phyloP scores from a whole-genome alignment of 805 yeast genomes.

The Cyberlindnera maritima region DNA sequence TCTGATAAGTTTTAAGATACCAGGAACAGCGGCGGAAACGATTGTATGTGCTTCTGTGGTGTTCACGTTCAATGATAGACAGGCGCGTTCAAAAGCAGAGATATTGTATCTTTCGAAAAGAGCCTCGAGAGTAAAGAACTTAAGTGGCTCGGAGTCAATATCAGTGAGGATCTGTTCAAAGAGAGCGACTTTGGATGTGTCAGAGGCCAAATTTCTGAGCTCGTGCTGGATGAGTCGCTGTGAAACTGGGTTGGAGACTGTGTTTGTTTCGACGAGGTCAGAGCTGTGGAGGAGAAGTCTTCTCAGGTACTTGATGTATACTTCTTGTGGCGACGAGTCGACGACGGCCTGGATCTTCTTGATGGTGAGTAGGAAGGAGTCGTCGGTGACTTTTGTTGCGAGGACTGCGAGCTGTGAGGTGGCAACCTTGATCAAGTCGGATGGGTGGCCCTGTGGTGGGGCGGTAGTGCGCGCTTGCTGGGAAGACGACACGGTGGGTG shows the following conservation, averaged over 20 bases:
- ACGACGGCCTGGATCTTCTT: conserved; percentile 48
- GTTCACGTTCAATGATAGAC: conserved; percentile 15
- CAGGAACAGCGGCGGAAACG: conserved; percentile 13
- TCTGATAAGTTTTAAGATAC: conserved; percentile 10
- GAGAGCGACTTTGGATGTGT: conserved; percentile 8
- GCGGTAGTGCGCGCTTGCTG: conserved; percentile 5
- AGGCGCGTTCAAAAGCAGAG: conserved; percentile 22
- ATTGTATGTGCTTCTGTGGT: neutral
- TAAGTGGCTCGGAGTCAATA: conserved; percentile 29
- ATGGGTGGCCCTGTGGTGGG: conserved; percentile 21
- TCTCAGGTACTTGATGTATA: conserved; percentile 32
- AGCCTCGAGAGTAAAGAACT: conserved; percentile 29
- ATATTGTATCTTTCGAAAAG: conserved; percentile 31
- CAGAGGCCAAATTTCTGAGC: conserved; percentile 20
- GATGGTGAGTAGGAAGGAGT: conserved; percentile 38
- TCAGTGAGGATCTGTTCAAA: conserved; percentile 15
- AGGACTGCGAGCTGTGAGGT: conserved; percentile 54
- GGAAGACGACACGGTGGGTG: conserved; percentile 15
- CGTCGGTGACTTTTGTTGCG: conserved; percentile 40
- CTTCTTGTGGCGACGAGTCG: conserved; percentile 32
- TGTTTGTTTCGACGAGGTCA: conserved; percentile 23
- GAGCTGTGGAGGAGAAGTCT: conserved; percentile 33
- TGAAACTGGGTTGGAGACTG: conserved; percentile 17
- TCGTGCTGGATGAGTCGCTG: conserved; percentile 26
- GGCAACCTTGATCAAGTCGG: conserved; percentile 33